Conservation (phyloP, 2,329 filamentous ascomycete species). For the Alternaria infectoria region DNA sequence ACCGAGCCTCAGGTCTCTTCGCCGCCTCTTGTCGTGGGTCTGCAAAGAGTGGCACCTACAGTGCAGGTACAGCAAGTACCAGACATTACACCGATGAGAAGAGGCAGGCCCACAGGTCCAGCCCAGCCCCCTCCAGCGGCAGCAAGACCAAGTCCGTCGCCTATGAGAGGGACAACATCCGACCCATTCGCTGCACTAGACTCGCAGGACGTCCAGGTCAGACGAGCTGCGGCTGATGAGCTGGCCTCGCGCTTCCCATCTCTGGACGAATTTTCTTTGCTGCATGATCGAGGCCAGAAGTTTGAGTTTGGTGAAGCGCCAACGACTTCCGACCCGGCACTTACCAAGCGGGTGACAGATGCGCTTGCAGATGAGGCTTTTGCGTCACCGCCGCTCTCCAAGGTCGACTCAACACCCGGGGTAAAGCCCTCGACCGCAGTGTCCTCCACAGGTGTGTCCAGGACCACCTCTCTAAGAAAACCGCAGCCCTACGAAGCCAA, state of each 20-base stretch:
- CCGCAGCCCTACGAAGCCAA: constrained; percentile 27
- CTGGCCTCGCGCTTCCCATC: constrained; percentile 86
- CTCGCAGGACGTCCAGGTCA: constrained; percentile 60
- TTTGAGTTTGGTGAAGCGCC: constrained; percentile 73
- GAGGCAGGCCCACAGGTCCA: constrained; percentile 73
- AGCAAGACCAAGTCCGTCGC: constrained; percentile 69
- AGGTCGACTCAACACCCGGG: constrained; percentile 36
- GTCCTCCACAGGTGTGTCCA: constrained; percentile 38
- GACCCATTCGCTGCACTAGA: constrained; percentile 95
- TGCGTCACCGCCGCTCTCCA: constrained; percentile 53
- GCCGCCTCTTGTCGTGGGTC: constrained; percentile 71
- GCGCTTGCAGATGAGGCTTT: constrained; percentile 87
- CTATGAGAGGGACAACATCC: constrained; percentile 69
- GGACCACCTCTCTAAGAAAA: constrained; percentile 43
- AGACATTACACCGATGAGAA: constrained; percentile 91
- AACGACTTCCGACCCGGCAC: constrained; percentile 51
- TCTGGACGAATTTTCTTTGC: constrained; percentile 87
- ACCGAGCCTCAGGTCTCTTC: constrained; percentile 58
- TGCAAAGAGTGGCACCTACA: constrained; percentile 78
- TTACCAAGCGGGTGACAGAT: constrained; percentile 73
- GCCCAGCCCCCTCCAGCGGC: constrained; percentile 49
- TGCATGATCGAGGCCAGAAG: constrained; percentile 82
- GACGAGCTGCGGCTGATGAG: constrained; percentile 71
- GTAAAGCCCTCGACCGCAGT: constrained; percentile 38
- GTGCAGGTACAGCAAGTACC: constrained; percentile 77